These are phyloP conservation scores for Xylaria venustula DNA, from an alignment of 495 filamentous ascomycete genomes.

Conservation along the genomic window DNA sequence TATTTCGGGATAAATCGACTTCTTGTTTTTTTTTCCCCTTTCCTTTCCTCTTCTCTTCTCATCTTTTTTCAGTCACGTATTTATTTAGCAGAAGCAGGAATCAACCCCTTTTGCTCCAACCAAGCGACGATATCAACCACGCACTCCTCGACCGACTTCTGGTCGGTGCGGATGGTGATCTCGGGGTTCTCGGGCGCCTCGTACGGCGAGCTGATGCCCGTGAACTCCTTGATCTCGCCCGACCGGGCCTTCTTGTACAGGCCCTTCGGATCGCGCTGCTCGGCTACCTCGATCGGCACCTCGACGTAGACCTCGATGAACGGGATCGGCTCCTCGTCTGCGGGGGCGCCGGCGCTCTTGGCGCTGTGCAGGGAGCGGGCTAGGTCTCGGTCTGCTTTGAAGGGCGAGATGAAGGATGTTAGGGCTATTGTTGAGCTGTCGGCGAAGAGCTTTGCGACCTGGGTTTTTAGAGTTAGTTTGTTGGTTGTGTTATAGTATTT, in stretches of 20 bases:
- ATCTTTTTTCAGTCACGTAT: too few species aligned
- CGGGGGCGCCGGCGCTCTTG: slow-evolving; percentile 34
- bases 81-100: slow-evolving; percentile 29
- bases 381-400: slow-evolving; percentile 76
- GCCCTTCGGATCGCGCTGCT: slow-evolving; percentile 93
- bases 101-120: slow-evolving; percentile 56
- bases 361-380: slow-evolving; percentile 76
- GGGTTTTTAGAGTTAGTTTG: background rate
- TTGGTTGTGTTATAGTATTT: too few species aligned
- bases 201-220: slow-evolving; percentile 89
- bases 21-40: too few species aligned
- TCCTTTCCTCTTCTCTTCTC: background rate
- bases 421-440: slow-evolving; percentile 84
- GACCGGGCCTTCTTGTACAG: slow-evolving; percentile 94
- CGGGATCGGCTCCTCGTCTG: slow-evolving; percentile 59
- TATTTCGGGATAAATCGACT: too few species aligned
- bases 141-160: slow-evolving; percentile 78
- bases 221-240: slow-evolving; percentile 95
- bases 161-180: slow-evolving; percentile 75
- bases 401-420: slow-evolving; percentile 96
- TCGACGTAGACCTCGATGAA: slow-evolving; percentile 95
- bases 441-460: slow-evolving; percentile 95
- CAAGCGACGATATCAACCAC: slow-evolving; percentile 80
- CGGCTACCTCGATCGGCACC: slow-evolving; percentile 83
- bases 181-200: slow-evolving; percentile 85